phyloP scores from a whole-genome alignment of 257 asterid genomes.

The Solanum chmielewskii region DNA sequence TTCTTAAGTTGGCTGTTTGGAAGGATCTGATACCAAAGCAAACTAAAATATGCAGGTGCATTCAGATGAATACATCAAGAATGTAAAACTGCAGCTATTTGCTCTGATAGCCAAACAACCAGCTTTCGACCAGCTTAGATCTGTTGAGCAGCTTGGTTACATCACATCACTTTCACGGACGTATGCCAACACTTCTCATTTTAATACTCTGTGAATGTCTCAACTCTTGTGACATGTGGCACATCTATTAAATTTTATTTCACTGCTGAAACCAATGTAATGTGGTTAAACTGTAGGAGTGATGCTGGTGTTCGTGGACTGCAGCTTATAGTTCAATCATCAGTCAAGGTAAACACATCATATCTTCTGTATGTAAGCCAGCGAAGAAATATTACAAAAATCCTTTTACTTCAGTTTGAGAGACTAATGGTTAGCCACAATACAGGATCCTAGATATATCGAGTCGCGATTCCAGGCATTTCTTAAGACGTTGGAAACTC shows the following conservation, averaged over 20 bases:
- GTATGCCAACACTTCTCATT: conserved; percentile 18
- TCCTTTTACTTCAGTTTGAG: not conserved
- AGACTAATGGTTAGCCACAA: not conserved
- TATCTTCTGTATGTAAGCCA: not conserved
- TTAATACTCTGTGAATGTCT: not conserved
- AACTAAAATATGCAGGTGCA: conserved; percentile 45
- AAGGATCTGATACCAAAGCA: not conserved
- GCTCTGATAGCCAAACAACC: conserved; percentile 85
- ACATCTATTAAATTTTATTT: not conserved
- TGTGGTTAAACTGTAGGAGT: conserved; percentile 35
- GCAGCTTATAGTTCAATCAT: conserved; percentile 87
- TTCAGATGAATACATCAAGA: conserved; percentile 80
- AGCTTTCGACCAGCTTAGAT: conserved; percentile 96
- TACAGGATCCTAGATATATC: conserved; percentile 83
- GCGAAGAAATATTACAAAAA: not conserved
- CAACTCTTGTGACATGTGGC: not conserved
- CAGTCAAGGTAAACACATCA: conserved; percentile 51
- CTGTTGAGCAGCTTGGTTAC: conserved; percentile 99
- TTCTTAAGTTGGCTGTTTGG: not conserved
- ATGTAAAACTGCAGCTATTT: conserved; percentile 73
- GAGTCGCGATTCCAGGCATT: conserved; percentile 77
- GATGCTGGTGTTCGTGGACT: conserved; percentile 82
- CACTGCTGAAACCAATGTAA: not conserved
- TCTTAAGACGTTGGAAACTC: conserved; percentile 68
- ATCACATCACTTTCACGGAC: conserved; percentile 78